phyloP scores from a whole-genome alignment of 2,329 filamentous ascomycete species.

The Aspergillaceae sp. region DNA sequence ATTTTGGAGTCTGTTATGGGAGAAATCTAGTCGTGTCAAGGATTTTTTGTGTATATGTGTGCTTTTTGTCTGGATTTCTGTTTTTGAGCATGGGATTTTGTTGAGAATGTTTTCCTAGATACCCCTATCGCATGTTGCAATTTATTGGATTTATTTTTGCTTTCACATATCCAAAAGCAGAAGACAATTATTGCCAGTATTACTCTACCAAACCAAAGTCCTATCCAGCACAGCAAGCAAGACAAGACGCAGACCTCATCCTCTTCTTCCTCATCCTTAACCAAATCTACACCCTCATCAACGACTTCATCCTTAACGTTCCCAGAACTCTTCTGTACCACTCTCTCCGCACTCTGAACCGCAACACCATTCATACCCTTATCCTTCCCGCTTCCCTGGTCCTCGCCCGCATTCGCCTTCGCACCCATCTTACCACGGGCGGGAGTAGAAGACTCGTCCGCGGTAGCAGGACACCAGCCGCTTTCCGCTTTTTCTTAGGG shows the following conservation, averaged over 20 bases:
- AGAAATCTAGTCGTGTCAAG: slow-evolving; percentile 15
- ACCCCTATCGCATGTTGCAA: not conserved
- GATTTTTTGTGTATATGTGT: not conserved
- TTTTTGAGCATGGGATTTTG: not conserved
- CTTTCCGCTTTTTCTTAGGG: slow-evolving; percentile 8
- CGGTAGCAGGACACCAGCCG: too few species aligned
- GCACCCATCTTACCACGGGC: too few species aligned
- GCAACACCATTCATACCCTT: slow-evolving; percentile 8
- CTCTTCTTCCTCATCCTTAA: not conserved
- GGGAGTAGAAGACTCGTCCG: too few species aligned
- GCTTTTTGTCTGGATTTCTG: not conserved
- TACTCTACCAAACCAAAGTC: not conserved
- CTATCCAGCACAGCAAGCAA: too few species aligned
- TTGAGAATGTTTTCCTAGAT: not conserved
- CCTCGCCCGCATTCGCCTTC: too few species aligned
- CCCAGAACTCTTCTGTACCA: slow-evolving; percentile 1
- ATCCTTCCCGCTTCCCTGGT: too few species aligned
- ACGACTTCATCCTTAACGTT: not conserved
- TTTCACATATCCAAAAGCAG: too few species aligned
- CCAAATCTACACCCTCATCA: not conserved
- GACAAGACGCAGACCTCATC: too few species aligned
- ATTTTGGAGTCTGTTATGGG: slow-evolving; percentile 38
- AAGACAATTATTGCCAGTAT: too few species aligned
- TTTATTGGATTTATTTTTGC: too few species aligned
- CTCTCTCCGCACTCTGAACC: slow-evolving; percentile 6